These are phyloP conservation scores for Davidsoniella australis DNA, from an alignment of 2,329 filamentous ascomycete species.

Conservation along the genomic window DNA sequence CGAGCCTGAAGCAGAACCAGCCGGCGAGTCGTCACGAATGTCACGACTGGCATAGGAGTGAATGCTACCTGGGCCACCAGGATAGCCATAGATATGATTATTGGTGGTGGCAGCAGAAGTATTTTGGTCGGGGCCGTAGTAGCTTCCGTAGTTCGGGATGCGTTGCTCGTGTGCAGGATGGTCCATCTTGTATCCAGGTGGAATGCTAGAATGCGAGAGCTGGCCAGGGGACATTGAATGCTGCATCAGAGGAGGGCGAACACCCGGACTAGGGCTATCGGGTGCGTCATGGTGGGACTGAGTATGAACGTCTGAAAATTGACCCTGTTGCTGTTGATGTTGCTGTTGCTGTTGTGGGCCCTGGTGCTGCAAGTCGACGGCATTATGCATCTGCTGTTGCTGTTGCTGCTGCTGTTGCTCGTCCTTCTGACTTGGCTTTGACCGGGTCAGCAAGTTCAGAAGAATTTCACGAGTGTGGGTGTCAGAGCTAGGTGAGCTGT, in stretches of 20 bases:
- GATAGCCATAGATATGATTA: conserved; percentile 14
- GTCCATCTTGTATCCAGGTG: conserved; percentile 16
- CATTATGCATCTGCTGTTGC: not conserved
- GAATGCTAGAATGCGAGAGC: conserved; percentile 13
- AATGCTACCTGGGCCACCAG: conserved; percentile 12
- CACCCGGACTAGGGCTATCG: conserved; percentile 8
- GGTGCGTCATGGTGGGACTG: conserved; percentile 18
- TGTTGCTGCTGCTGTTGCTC: conserved; percentile 19
- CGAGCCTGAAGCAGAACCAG: conserved; percentile 16
- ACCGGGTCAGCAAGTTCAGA: conserved; percentile 67
- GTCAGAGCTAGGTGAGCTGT: conserved; percentile 41
- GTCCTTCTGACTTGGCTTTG: conserved; percentile 47
- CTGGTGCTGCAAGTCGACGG: conserved; percentile 18
- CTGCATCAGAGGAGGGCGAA: conserved; percentile 12
- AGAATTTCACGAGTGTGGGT: conserved; percentile 77
- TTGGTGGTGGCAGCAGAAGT: conserved; percentile 16
- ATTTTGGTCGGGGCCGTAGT: conserved; percentile 9
- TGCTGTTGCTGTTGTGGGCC: conserved; percentile 15
- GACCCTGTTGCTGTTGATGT: conserved; percentile 4
- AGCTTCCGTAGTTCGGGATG: conserved; percentile 14
- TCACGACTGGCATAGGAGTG: conserved; percentile 16
- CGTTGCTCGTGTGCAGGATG: conserved; percentile 15
- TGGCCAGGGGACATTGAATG: conserved; percentile 13
- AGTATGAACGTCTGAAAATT: conserved; percentile 17
- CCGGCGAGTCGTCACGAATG: conserved; percentile 25